Base-by-base conservation (phyloP, 345 rosid species). In the Balakata baccata region DNA sequence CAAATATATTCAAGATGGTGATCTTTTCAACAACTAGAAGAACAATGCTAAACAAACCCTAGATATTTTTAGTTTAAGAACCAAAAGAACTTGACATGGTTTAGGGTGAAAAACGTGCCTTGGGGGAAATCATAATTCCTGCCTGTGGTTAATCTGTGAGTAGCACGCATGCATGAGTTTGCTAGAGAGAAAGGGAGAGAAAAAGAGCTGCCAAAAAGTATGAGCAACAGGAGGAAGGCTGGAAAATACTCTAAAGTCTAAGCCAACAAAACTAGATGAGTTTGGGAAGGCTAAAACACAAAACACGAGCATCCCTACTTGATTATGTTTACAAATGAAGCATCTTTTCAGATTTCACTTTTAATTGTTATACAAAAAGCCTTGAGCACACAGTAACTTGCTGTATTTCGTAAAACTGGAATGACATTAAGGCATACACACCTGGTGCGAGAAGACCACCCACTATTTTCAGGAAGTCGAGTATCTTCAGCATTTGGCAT, bases 361-460 rank as follows among this genome's bases (percentile, higher is more conserved):
- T 3, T 38, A 52, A 0, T 34, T 23, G 17, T 34, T n/a, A 34
- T 61, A 49, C 38, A 34, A 11, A 37, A 66, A 20, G 54, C 54
- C 46, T 6, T 37, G n/a, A 13, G n/a, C 68, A 64, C 0, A 9
- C 8, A 38, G 6, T 6, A 13, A 57, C 53, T 22, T 41, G 20
- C 10, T 20, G 46, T 58, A 49, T 39, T 13, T 20, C 58, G 54
- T 9, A 37, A 29, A 75, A 29, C 29, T 14, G 12, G 4, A 61
- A 51, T 37, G 62, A 25, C 38, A 20, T 6, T n/a, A 38, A 47
- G 46, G 41, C 47, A 53, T 39, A 22, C 82, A 66, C 50, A 96
- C 99, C 98, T 96, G 60, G 99, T 91, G 68, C 97, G 98, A 71
- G 97, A 88, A 82, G 99, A 96, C 99, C 99, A 96, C 37, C 99